These are phyloP conservation scores for Aureobasidium mangrovei DNA, from an alignment of 2,329 filamentous ascomycete species.

Conservation along the genomic window DNA sequence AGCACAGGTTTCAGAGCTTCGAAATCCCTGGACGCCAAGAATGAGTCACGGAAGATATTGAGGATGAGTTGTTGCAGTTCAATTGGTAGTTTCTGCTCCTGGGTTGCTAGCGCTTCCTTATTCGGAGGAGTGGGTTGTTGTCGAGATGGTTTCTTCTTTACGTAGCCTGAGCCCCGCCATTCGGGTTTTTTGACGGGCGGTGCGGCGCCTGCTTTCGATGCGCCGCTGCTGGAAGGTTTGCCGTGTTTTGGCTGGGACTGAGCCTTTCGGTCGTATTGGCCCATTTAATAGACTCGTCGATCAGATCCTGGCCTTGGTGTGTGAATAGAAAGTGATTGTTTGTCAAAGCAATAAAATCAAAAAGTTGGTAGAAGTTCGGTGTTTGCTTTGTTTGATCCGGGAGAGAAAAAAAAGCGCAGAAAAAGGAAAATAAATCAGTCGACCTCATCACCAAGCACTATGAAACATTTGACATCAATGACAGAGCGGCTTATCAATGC, in stretches of 20 bases:
- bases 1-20: not conserved
- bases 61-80: constrained; percentile 9
- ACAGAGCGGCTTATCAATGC: too few species aligned
- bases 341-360: too few species aligned
- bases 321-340: too few species aligned
- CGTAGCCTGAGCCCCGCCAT: constrained; percentile 11
- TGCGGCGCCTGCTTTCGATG: not conserved
- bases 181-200: not conserved
- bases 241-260: constrained; percentile 13
- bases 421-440: too few species aligned
- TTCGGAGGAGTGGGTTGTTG: not conserved
- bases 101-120: not conserved
- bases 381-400: too few species aligned
- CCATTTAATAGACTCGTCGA: not conserved
- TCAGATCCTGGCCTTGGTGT: too few species aligned
- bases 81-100: not conserved
- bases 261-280: constrained; percentile 14
- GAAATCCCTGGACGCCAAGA: not conserved
- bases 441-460: too few species aligned
- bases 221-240: not conserved
- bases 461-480: too few species aligned
- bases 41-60: constrained; percentile 4
- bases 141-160: not conserved
- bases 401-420: too few species aligned
- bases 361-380: too few species aligned